Evolutionary conservation across 352 stramenopile species (phyloP), one percentile per base, ranked within the genome.

Genomic region (Globisporangium alternatum): DNA sequence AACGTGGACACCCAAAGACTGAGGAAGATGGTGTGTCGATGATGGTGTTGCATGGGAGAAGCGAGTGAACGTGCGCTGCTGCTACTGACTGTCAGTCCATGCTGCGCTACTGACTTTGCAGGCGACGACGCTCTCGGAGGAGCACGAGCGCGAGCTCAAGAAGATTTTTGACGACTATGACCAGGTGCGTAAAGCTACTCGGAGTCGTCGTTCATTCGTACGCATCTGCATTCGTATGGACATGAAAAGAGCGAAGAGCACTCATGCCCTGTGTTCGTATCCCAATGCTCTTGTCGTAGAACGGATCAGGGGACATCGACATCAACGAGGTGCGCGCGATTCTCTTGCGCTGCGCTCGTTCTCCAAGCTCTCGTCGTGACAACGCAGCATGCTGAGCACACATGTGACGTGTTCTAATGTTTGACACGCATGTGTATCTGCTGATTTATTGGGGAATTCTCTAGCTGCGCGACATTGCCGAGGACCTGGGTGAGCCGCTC

Each of bases 101-200:
- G 35, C 15, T 41, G 10, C 15, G 35, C 35, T 9, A 15, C 35
- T 31, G 47, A n/a, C 21, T 54, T 33, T 60, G 47, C 56, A 83
- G 77, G 62, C 71, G n/a, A 70, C 74, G 22, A 73, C 78, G 8
- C 75, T 93, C 56, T 89, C 80, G 49, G 70, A 87, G 44, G 81
- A 90, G 60, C 75, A 89, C 56, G 78, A 90, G 68, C 75, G 57
- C 5, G 81, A 92, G 69, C 77, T 92, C 63, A 74, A 68, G 61
- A 90, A 90, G 65, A 86, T 90, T 60, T 89, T 90, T 56, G 83
- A 90, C 66, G 80, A 88, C 72, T 90, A 89, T 55, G 81, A 90
- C 43, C 74, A 89, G 70, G 78, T 88, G 53, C 44, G 19, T 8
- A 5, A 10, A 10, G 13, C 28, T 21, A 9, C 21, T 10, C n/a